Base-by-base conservation (phyloP, 2,329 filamentous ascomycete species). In the Claviceps sp. region DNA sequence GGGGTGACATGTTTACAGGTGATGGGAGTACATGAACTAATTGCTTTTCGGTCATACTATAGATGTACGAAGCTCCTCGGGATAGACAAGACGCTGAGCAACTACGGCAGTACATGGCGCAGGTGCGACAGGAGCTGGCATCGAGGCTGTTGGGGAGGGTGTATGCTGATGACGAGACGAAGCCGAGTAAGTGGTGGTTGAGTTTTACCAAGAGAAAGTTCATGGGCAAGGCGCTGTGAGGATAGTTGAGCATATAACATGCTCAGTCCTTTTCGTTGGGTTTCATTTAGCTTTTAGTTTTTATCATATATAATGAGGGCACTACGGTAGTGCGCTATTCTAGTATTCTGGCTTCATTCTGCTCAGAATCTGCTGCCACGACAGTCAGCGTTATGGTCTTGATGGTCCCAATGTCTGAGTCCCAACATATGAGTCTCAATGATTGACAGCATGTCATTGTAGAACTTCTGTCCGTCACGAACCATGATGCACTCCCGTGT, bases 171-270 rank as follows among this genome's bases (percentile, higher is more conserved):
- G 69, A 80, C 65, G 70, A 90, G 75, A 69, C 87, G 71, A 80
- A 79, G 70, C 80, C 81, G 52, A 79, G 73, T 69, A 80, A 94
- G 82, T 97, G 91, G 88, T 98, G 93, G 93, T 72, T 98, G 68
- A 97, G 93, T 76, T 98, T 96, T 68, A 88, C 87, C 51, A 97
- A 97, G 83, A 84, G 93, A 73, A 96, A 96, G 81, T 98, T 98
- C 67, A 97, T 98, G 93, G 90, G 90, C 68, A 97, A 97, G 81
- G 80, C 81, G 59, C 73, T 93, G 71, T 90, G 75, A 68, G 41
- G 19, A 39, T 8, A 34, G 30, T 34, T 34, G 30, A 11, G 30
- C 30, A 34, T 34, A 34, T 4, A 34, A 11, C 30, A 34, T 34
- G 30, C 30, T 34, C 30, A 11, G 30, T 34, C 10, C 17, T 17